phyloP scores from a whole-genome alignment of 2,329 filamentous ascomycete genomes.

The Paraphaeosphaeria sporulosa region DNA sequence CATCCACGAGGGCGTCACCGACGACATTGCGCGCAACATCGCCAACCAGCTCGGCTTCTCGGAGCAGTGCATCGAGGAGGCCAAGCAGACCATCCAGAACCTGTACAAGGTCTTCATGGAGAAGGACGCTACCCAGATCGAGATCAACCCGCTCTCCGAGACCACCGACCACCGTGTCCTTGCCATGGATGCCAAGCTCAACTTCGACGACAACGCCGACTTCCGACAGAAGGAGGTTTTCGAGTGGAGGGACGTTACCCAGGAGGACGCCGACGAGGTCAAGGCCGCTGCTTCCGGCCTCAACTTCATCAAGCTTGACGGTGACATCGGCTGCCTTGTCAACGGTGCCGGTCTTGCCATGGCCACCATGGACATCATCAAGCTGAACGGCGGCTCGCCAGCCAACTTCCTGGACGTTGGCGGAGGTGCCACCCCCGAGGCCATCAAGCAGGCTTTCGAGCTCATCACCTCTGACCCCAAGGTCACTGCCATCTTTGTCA shows the following conservation, averaged over 20 bases:
- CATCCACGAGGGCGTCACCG: slow-evolving; percentile 93
- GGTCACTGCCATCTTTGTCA: slow-evolving; percentile 98
- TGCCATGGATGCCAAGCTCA: slow-evolving; percentile 99
- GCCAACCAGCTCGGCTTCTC: slow-evolving; percentile 95
- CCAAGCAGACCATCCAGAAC: slow-evolving; percentile 96
- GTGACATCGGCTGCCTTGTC: slow-evolving; percentile 98
- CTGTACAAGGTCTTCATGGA: slow-evolving; percentile 99
- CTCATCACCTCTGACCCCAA: slow-evolving; percentile 98
- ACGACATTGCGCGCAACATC: slow-evolving; percentile 90
- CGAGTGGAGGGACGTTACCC: slow-evolving; percentile 88
- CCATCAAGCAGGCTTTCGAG: slow-evolving; percentile 97
- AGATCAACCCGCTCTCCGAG: slow-evolving; percentile 99
- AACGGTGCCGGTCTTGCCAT: slow-evolving; percentile 99
- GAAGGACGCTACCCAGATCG: slow-evolving; percentile 98
- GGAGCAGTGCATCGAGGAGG: slow-evolving; percentile 95
- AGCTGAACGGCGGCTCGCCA: slow-evolving; percentile 94
- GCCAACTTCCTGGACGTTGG: slow-evolving; percentile 99
- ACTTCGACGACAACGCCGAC: slow-evolving; percentile 98
- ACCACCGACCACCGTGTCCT: slow-evolving; percentile 98
- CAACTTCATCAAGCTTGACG: slow-evolving; percentile 99
- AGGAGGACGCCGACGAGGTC: slow-evolving; percentile 98
- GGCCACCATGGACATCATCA: slow-evolving; percentile 99
- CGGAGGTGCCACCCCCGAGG: slow-evolving; percentile 93
- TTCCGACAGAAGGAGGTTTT: slow-evolving; percentile 98
- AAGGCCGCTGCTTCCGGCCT: slow-evolving; percentile 91